Evolutionary conservation across 805 yeast genomes (phyloP).

Genomic region (Candida koratica): DNA sequence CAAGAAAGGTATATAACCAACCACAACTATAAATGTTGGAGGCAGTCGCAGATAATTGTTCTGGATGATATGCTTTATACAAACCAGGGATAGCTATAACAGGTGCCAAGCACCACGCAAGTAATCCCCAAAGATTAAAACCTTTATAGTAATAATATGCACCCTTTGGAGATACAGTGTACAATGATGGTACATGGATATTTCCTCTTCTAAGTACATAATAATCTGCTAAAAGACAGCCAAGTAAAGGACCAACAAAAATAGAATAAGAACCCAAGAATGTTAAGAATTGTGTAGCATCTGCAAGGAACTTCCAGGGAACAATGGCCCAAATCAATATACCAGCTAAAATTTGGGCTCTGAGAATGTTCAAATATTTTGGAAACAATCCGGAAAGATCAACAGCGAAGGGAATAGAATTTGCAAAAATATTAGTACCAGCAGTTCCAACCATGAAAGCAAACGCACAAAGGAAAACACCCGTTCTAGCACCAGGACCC

Average conservation of each 20-base stretch:
- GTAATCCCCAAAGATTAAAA: conserved; percentile 14
- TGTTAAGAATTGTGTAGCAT: conserved; percentile 12
- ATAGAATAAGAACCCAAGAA: conserved; percentile 15
- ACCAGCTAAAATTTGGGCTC: conserved; percentile 15
- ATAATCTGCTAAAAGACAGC: conserved; percentile 14
- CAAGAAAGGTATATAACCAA: conserved; percentile 15
- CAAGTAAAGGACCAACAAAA: conserved; percentile 16
- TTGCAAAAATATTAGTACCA: conserved; percentile 27
- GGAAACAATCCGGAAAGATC: conserved; percentile 23
- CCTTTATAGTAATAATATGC: conserved; percentile 15
- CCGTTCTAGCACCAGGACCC: conserved; percentile 23
- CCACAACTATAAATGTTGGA: conserved; percentile 14
- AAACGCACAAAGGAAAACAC: conserved; percentile 17
- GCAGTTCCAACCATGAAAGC: conserved; percentile 21
- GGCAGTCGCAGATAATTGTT: conserved; percentile 9
- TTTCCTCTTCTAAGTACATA: conserved; percentile 15
- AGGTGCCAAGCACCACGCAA: conserved; percentile 14
- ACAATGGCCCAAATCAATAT: conserved; percentile 16
- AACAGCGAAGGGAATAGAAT: conserved; percentile 21
- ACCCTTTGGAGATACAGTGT: conserved; percentile 10
- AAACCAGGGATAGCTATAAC: conserved; percentile 15
- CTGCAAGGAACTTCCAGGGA: conserved; percentile 16
- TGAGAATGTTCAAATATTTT: conserved; percentile 22
- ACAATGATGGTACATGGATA: conserved; percentile 16
- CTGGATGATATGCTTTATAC: conserved; percentile 14